A percentile compares a stretch with the other conserved stretches of the same genome.
Evolutionary conservation across 257 asterid genomes (phyloP).

Genomic region (Solanum lycopersicoides): DNA sequence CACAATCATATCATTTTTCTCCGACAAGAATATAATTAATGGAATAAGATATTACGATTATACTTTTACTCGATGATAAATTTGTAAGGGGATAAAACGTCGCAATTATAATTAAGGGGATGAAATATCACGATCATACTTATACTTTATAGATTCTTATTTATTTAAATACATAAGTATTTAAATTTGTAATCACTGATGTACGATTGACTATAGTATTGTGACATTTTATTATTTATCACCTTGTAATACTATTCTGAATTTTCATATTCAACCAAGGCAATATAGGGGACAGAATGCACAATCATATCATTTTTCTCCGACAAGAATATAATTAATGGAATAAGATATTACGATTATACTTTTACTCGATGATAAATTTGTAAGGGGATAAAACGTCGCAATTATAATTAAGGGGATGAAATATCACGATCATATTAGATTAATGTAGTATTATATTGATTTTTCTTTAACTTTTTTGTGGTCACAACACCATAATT

Average conservation of each 20-base stretch:
- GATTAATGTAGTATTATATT: not conserved
- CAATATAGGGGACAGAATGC: not conserved
- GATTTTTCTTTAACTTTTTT: not conserved
- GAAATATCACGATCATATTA: not conserved
- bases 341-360: not conserved
- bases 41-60: not conserved
- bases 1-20: not conserved
- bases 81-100: not conserved
- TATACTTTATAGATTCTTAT: no score
- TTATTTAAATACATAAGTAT: not conserved
- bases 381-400: not conserved
- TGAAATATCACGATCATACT: not conserved
- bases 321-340: not conserved
- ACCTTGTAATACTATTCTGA: not conserved
- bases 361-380: not conserved
- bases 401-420: not conserved
- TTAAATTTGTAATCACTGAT: not conserved
- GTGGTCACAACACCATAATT: not conserved
- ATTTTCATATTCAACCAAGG: not conserved
- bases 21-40: not conserved
- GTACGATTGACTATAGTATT: not conserved
- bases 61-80: not conserved
- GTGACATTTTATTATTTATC: not conserved
- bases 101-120: not conserved
- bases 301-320: not conserved